Base-by-base conservation (phyloP, 805 yeast genomes). In the Ogataea methanolica region DNA sequence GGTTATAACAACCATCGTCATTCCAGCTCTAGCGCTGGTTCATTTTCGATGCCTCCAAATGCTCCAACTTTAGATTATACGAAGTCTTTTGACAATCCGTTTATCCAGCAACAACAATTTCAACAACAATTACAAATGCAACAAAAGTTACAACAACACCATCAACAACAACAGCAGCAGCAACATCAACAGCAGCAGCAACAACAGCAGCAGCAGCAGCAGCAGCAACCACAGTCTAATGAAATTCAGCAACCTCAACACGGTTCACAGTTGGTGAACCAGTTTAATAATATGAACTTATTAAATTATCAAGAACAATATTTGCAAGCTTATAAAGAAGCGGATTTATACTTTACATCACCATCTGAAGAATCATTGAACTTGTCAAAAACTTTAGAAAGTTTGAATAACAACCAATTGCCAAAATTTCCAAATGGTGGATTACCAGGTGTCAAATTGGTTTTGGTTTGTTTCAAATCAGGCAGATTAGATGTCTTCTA, bases 401-500 rank as follows among this genome's bases (percentile, higher is more conserved):
- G 50, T 33, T 50, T 63, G 35, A 58, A 56, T 36, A 57, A 50
- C 29, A 52, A 42, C 7, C 54, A 56, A 23, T 45, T 63, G 37
- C 76, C 67, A 45, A 66, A 49, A 56, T 73, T 49, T 48, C 72
- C 58, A 42, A 55, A 54, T 3, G 59, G 58, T 4, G 62, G 59
- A 15, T 56, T 58, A 62, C 69, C 61, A 1, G 59, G 56, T 2
- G 62, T 57, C 44, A 70, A 68, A 49, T 71, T 87, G 46, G 77
- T 81, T 34, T 67, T 85, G 40, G 86, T 88, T 38, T 82, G 83
- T 46, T 89, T 89, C 69, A 89, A 90, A 63, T 80, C 84, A 29
- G 88, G 89, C 8, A 72, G 97, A 39, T 68, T 83, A 46, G 96
- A 89, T 64, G 88, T 88, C 8, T 88, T 85, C 58, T 80, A 79